phyloP scores from a whole-genome alignment of 2,329 filamentous ascomycete species.

The Paraphaeosphaeria minitans region DNA sequence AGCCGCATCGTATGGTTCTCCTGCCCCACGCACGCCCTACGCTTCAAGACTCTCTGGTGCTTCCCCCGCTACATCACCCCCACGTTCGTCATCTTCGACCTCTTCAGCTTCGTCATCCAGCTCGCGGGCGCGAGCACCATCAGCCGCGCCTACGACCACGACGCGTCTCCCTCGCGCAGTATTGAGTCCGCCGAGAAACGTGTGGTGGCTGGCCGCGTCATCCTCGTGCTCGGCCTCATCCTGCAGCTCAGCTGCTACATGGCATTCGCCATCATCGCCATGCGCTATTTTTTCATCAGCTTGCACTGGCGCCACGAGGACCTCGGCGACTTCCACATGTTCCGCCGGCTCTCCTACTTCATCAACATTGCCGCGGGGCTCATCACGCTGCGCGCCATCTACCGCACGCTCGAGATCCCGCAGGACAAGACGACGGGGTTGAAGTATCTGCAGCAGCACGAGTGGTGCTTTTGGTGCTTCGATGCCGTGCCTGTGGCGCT shows the following conservation, averaged over 20 bases:
- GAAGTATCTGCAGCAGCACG: slow-evolving; percentile 56
- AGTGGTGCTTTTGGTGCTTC: slow-evolving; percentile 61
- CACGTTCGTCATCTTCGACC: slow-evolving; percentile 56
- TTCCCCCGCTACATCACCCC: slow-evolving; percentile 53
- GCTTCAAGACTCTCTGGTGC: slow-evolving; percentile 51
- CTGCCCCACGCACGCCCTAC: slow-evolving; percentile 45
- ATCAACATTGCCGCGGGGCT: slow-evolving; percentile 41
- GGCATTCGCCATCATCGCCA: slow-evolving; percentile 52
- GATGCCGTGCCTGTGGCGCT: slow-evolving; percentile 57
- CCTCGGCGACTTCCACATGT: slow-evolving; percentile 44
- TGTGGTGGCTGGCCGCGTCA: slow-evolving; percentile 36
- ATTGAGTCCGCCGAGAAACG: slow-evolving; percentile 44
- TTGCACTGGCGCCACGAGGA: slow-evolving; percentile 36
- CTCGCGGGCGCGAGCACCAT: slow-evolving; percentile 52
- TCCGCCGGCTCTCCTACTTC: slow-evolving; percentile 40
- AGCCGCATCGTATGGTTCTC: slow-evolving; percentile 53
- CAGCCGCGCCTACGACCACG: slow-evolving; percentile 38
- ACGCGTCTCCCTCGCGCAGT: slow-evolving; percentile 46
- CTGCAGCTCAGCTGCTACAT: slow-evolving; percentile 58
- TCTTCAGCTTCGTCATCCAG: slow-evolving; percentile 56
- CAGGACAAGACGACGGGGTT: slow-evolving; percentile 52
- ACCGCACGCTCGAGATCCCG: slow-evolving; percentile 59
- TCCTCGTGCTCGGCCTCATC: slow-evolving; percentile 54
- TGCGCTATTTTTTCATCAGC: slow-evolving; percentile 43
- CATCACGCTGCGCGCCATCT: slow-evolving; percentile 57